These are phyloP conservation scores for Trichoderma orchidacearum DNA, from an alignment of 495 filamentous ascomycete genomes.

Conservation along the genomic window DNA sequence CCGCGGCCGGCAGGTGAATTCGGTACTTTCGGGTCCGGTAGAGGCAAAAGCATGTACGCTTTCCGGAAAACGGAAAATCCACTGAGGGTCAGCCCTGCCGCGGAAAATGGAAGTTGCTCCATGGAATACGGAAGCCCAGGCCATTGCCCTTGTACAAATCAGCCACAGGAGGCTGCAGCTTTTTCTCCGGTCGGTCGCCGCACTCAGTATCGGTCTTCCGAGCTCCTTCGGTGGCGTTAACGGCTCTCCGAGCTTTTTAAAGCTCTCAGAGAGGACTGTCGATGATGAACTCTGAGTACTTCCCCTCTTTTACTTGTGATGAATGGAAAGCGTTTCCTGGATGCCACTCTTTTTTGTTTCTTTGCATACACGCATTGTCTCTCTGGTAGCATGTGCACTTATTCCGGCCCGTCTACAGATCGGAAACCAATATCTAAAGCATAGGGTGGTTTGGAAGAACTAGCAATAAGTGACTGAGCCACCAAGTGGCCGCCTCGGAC, in stretches of 20 bases:
- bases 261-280: background rate
- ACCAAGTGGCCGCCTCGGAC: no score
- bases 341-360: no score
- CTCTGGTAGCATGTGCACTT: no score
- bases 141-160: no score
- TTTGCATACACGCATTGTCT: no score
- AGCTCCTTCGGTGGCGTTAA: background rate
- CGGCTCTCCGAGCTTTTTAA: background rate
- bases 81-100: background rate
- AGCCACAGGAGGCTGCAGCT: no score
- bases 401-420: no score
- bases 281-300: background rate
- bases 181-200: background rate
- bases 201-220: background rate
- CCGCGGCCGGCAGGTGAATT: background rate
- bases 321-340: no score
- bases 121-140: background rate
- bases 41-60: background rate
- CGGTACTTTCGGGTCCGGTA: background rate
- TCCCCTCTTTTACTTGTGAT: background rate
- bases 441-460: no score
- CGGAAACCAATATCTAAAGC: no score
- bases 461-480: no score
- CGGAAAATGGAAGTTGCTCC: background rate
- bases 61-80: background rate